These are phyloP conservation scores for Gossypium lobatum DNA, from an alignment of 441 rosid genomes.

Conservation along the genomic window DNA sequence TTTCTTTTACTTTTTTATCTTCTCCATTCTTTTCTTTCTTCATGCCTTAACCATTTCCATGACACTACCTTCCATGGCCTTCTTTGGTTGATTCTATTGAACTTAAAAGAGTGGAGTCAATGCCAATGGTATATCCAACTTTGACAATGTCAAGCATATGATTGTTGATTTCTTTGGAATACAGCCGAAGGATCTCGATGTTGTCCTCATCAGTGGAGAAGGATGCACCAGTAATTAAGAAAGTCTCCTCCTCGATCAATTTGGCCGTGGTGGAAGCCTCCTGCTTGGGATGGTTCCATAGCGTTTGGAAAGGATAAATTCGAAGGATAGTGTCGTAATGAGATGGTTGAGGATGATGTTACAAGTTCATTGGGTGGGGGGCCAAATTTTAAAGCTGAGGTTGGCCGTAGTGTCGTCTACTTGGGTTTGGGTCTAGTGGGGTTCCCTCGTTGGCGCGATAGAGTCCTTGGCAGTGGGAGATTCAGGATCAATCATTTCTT, in stretches of 20 bases:
- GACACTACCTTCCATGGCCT: too few relatives aligned
- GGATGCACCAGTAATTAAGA: background rate
- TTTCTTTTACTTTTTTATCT: too few relatives aligned
- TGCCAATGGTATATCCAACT: constrained; percentile 30
- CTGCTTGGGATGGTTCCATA: constrained; percentile 56
- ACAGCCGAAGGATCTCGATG: constrained; percentile 62
- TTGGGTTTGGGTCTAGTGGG: constrained; percentile 3
- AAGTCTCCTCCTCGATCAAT: constrained; percentile 74
- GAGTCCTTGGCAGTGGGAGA: background rate
- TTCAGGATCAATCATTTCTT: constrained; percentile 30
- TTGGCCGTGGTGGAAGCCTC: constrained; percentile 54
- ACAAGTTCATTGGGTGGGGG: constrained; percentile 73
- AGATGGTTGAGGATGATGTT: constrained; percentile 66
- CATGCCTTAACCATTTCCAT: too few relatives aligned
- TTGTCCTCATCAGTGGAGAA: background rate
- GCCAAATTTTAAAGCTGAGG: constrained; percentile 73
- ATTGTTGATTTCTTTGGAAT: constrained; percentile 82
- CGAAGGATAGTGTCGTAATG: constrained; percentile 59
- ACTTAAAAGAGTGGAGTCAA: constrained; percentile 21
- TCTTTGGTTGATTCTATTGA: constrained; percentile 8
- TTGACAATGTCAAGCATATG: constrained; percentile 75
- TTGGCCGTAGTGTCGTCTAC: constrained; percentile 14
- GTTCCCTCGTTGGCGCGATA: background rate
- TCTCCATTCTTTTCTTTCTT: too few relatives aligned
- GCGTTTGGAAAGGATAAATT: constrained; percentile 75